Percentiles rank a stretch among this genome's conserved stretches.
phyloP scores from a whole-genome alignment of 78 protist genomes.

The Dictyostelium discoideum region DNA sequence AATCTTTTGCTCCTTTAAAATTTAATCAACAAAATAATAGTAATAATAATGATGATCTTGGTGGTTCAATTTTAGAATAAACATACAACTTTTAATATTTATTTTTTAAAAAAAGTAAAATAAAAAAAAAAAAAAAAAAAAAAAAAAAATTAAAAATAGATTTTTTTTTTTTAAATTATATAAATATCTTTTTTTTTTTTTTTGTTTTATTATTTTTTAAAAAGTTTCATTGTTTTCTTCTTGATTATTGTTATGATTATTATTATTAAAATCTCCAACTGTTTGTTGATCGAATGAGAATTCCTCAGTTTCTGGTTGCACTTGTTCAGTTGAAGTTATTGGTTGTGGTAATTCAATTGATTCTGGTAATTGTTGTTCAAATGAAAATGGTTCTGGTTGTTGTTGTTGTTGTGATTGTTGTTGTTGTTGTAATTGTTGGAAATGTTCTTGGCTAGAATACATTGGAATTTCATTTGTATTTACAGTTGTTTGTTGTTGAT shows the following conservation, averaged over 20 bases:
- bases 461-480: background rate
- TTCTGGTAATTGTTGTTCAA: background rate
- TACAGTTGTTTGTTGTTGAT: background rate
- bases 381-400: background rate
- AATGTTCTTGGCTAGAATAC: background rate
- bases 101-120: no score
- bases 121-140: background rate
- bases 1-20: background rate
- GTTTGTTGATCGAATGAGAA: background rate
- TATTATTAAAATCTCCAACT: background rate
- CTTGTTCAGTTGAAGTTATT: background rate
- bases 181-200: background rate
- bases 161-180: background rate
- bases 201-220: background rate
- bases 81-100: no score
- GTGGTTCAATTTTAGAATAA: background rate
- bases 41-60: background rate
- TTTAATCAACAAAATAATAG: background rate
- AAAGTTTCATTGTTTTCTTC: background rate
- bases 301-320: background rate
- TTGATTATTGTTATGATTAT: background rate
- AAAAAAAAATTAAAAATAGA: background rate
- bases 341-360: background rate
- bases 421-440: conserved; percentile 28
- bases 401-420: conserved; percentile 22